Conservation (phyloP, 2,329 filamentous ascomycete genomes). For the Periconia sp. region DNA sequence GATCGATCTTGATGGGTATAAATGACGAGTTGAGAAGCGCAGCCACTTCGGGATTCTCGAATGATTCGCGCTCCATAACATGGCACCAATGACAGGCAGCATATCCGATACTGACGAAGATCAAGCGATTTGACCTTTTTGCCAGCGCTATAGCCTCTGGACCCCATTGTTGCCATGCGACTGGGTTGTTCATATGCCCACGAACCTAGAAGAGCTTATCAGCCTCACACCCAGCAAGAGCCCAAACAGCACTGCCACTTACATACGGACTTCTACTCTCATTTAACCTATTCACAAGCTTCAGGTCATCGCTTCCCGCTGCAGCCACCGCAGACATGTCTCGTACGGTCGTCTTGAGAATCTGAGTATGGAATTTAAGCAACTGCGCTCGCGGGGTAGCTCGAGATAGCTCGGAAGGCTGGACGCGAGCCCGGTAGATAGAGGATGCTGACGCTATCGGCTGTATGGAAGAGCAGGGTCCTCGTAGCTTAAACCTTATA, state of each 20-base stretch:
- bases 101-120: conserved; percentile 95
- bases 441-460: conserved; percentile 10
- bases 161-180: conserved; percentile 91
- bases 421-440: conserved; percentile 8
- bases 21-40: conserved; percentile 84
- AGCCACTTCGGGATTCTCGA: conserved; percentile 82
- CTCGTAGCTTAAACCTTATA: conserved; percentile 34
- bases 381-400: conserved; percentile 23
- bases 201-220: conserved; percentile 60
- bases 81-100: conserved; percentile 91
- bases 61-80: conserved; percentile 92
- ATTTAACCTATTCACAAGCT: conserved; percentile 62
- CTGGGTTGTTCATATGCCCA: conserved; percentile 78
- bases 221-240: conserved; percentile 8
- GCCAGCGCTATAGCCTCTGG: conserved; percentile 78
- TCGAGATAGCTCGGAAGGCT: conserved; percentile 14
- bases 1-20: conserved; percentile 89
- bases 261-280: conserved; percentile 73
- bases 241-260: conserved; percentile 32
- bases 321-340: conserved; percentile 18
- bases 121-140: conserved; percentile 79
- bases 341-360: conserved; percentile 39
- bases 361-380: conserved; percentile 30
- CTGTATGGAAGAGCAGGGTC: conserved; percentile 27
- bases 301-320: conserved; percentile 30